Base-by-base conservation (phyloP, 768 basidiomycete genomes). In the Pisolithus albus region DNA sequence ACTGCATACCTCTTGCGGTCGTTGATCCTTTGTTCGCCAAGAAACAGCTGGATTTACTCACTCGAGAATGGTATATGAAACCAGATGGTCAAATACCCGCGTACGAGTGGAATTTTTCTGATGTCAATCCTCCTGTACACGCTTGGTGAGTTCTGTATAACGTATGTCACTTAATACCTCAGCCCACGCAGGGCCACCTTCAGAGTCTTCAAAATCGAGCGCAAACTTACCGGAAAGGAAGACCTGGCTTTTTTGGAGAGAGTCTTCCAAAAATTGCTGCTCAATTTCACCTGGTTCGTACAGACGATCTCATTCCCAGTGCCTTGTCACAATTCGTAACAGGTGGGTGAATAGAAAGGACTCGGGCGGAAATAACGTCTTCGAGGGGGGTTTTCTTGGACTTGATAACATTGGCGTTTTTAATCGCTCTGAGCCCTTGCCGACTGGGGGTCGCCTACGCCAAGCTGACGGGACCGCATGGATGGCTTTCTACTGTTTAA, bases 311-410 rank as follows among this genome's bases (percentile, higher is more conserved):
- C 7, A 39, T 19, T 21, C 18, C 19, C 15, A 24, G 15, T 6
- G 32, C 6, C 44, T n/a, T 16, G 34, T 43, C 52, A 34, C 47
- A 52, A 46, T 45, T 32, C 44, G 21, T 56, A 4, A 7, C 26
- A 88, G 88, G 88, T 98, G 95, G 95, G 95, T 98, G 18, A 98
- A 99, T 67, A 84, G 95, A 51, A 99, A 99, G 70, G 96, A 99
- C 61, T 78, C 84, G 47, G 93, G 82, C 15, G 96, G 96, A 26
- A 84, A 92, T 69, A 94, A 94, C 63, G 91, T 99, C 44, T 99
- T 99, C 60, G 96, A 98, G 67, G 96, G 96, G 46, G 96, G 96
- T 18, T 98, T 99, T 75, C 78, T 99, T 37, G 96, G 96, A 28
- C 74, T 99, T 39, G 96, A 99, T 73, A 99, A 99, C 62, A 98